Percentiles rank a stretch among this genome's conserved stretches.
These are phyloP conservation scores for Cadophora sp. DNA, from an alignment of 2,329 filamentous ascomycete genomes.

Conservation along the genomic window DNA sequence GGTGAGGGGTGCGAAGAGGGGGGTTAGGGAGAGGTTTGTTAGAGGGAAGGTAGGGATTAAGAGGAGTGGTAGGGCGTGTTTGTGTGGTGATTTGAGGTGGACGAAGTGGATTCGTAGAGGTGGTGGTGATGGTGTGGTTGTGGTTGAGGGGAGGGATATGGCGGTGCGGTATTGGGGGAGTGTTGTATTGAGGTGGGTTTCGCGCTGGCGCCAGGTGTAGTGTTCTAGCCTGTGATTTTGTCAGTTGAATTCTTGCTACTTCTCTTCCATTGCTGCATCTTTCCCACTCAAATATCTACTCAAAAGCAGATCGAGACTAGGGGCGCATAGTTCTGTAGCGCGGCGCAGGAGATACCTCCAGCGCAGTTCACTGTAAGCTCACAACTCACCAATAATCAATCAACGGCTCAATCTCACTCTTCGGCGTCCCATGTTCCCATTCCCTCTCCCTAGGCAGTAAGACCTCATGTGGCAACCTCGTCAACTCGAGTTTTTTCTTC, in stretches of 20 bases:
- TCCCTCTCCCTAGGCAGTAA: conserved; percentile 54
- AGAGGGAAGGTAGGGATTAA: conserved; percentile 71
- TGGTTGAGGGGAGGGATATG: conserved; percentile 16
- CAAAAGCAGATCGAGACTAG: neutral
- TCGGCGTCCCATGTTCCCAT: conserved; percentile 62
- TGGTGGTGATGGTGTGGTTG: conserved; percentile 29
- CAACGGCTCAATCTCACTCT: conserved; percentile 66
- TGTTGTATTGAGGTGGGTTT: conserved; percentile 61
- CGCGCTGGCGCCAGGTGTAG: conserved; percentile 69
- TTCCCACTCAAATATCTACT: neutral
- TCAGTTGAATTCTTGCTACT: neutral
- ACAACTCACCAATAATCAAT: conserved; percentile 67
- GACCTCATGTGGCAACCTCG: conserved; percentile 66
- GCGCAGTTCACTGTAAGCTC: neutral
- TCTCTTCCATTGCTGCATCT: neutral
- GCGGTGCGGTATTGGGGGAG: conserved; percentile 69
- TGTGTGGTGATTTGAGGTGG: conserved; percentile 60
- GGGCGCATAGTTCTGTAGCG: neutral
- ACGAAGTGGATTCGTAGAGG: conserved; percentile 68
- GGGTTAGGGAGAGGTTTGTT: conserved; percentile 65
- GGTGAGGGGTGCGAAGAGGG: conserved; percentile 61
- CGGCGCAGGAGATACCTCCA: neutral
- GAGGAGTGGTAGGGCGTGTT: conserved; percentile 66
- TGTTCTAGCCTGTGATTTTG: conserved; percentile 62
- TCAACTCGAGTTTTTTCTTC: conserved; percentile 70